phyloP scores from a whole-genome alignment of 2,329 filamentous ascomycete genomes.

The Diplocarpon rosae region DNA sequence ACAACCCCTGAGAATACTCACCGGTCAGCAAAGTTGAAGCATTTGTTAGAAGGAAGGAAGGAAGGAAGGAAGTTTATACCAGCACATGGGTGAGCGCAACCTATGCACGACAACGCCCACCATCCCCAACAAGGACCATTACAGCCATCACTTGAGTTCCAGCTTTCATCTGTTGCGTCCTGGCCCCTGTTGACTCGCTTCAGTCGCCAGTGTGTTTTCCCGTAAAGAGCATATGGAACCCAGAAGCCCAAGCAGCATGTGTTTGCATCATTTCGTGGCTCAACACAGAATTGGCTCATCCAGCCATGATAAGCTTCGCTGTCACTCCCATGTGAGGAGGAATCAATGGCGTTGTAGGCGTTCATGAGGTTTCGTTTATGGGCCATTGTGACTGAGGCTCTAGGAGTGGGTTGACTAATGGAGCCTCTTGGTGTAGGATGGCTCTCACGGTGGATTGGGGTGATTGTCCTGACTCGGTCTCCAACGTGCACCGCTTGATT shows the following conservation, averaged over 20 bases:
- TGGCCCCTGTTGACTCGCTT: conserved; percentile 28
- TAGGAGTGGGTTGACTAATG: neutral
- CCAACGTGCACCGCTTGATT: neutral
- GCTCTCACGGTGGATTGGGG: conserved; percentile 7
- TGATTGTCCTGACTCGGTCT: neutral
- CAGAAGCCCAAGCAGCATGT: conserved; percentile 31
- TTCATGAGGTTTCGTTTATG: neutral
- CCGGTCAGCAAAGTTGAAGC: neutral
- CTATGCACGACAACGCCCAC: conserved; percentile 20
- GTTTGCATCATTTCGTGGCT: conserved; percentile 21
- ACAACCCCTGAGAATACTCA: conserved; percentile 5
- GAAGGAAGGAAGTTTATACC: neutral
- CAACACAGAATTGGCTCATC: conserved; percentile 31
- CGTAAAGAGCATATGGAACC: conserved; percentile 34
- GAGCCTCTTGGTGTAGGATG: neutral
- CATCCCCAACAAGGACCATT: conserved; percentile 31
- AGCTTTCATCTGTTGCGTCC: conserved; percentile 30
- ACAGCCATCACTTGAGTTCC: conserved; percentile 26
- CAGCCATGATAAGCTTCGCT: conserved; percentile 17
- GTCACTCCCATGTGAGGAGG: neutral
- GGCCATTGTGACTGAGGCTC: neutral
- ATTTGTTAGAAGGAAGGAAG: too few relatives aligned
- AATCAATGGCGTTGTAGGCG: neutral
- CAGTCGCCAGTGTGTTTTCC: conserved; percentile 33
- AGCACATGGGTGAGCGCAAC: too few relatives aligned